Evolutionary conservation across 768 basidiomycete genomes (phyloP).

Genomic region (Lactarius evosmus): DNA sequence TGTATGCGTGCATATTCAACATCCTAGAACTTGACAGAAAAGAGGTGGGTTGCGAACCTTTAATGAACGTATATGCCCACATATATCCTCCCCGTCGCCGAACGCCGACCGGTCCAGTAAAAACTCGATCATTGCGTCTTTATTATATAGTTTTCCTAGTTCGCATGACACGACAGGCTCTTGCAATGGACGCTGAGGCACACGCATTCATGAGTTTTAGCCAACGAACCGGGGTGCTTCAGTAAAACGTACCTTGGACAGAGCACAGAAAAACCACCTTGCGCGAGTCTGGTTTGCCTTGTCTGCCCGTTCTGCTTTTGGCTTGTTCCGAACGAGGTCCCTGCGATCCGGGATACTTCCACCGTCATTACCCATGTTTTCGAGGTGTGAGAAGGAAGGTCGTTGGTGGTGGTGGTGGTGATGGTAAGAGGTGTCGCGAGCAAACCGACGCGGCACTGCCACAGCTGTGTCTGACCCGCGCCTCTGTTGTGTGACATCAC

Average conservation of each 20-base stretch:
- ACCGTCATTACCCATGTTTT: constrained; percentile 79
- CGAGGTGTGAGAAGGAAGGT: not conserved
- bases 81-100: constrained; percentile 90
- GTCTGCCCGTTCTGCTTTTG: constrained; percentile 87
- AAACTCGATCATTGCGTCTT: constrained; percentile 89
- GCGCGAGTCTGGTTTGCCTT: constrained; percentile 86
- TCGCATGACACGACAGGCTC: constrained; percentile 90
- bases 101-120: constrained; percentile 78
- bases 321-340: constrained; percentile 69
- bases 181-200: constrained; percentile 66
- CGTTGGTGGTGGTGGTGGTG: not conserved
- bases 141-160: constrained; percentile 94
- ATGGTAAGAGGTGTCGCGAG: not conserved
- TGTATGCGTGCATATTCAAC: constrained; percentile 33
- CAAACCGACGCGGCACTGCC: not conserved
- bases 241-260: constrained; percentile 75
- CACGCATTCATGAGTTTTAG: not conserved
- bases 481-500: not conserved
- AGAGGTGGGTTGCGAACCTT: constrained; percentile 56
- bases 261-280: constrained; percentile 88
- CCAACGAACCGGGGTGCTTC: not conserved
- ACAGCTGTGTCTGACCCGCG: not conserved
- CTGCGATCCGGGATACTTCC: constrained; percentile 84
- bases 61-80: constrained; percentile 84
- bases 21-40: not conserved